Conservation (phyloP, 139 green algal species). For the Coelastrella sp. region DNA sequence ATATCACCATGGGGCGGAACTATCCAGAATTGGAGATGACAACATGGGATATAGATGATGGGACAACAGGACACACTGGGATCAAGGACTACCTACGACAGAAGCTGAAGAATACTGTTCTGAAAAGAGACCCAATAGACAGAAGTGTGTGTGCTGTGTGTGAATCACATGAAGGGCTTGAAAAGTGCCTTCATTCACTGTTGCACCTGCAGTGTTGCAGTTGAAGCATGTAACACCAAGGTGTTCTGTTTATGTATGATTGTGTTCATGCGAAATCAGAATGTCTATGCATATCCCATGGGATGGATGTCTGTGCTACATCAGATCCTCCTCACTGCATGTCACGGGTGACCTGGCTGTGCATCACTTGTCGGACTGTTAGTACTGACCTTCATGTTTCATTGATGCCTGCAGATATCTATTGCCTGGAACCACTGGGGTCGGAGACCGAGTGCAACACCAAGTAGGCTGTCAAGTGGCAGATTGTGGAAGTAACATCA, state of each 20-base stretch:
- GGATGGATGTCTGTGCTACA: background rate
- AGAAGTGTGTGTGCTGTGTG: background rate
- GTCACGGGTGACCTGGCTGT: background rate
- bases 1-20: background rate
- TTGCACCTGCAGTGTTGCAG: too few relatives aligned
- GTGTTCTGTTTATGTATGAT: background rate
- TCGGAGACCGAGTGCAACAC: background rate
- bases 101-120: background rate
- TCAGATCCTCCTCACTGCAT: background rate
- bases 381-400: background rate
- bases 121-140: background rate
- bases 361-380: background rate
- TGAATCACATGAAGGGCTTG: background rate
- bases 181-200: background rate
- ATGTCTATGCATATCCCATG: background rate
- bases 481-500: background rate
- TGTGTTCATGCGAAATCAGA: background rate
- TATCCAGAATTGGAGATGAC: background rate
- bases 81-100: background rate
- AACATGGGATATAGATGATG: background rate
- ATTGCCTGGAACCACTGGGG: background rate
- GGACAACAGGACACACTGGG: too few relatives aligned
- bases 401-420: background rate
- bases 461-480: background rate
- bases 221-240: background rate